Percentiles rank a stretch among this genome's conserved stretches.
These are phyloP conservation scores for Orbilia quercus DNA, from an alignment of 2,329 filamentous ascomycete genomes.

Conservation along the genomic window DNA sequence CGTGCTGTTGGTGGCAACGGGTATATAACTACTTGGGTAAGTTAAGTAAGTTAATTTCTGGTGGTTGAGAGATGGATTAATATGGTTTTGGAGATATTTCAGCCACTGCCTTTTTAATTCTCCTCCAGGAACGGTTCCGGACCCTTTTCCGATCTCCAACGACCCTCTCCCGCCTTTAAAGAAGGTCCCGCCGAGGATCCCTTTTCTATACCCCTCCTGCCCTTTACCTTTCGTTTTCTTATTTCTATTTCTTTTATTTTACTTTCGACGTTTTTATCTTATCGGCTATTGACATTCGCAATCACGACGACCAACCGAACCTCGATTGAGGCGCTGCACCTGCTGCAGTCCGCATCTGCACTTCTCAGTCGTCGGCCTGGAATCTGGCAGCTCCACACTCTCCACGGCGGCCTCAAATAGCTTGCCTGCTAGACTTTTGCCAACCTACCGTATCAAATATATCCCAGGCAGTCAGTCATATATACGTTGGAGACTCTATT, in stretches of 20 bases:
- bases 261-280: neutral
- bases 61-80: constrained; percentile 15
- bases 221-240: constrained; percentile 2
- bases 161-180: constrained; percentile 8
- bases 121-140: constrained; percentile 5
- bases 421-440: neutral
- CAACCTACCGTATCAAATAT: neutral
- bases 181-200: constrained; percentile 4
- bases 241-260: constrained; percentile 14
- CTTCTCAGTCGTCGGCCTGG: neutral
- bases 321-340: neutral
- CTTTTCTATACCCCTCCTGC: constrained; percentile 8
- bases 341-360: constrained; percentile 29
- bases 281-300: constrained; percentile 15
- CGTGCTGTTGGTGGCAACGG: constrained; percentile 21
- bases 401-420: constrained; percentile 4
- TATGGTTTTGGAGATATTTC: constrained; percentile 49
- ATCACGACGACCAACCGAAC: constrained; percentile 6
- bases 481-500: no score
- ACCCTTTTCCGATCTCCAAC: neutral
- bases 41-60: constrained; percentile 3
- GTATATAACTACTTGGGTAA: no score
- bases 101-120: constrained; percentile 52
- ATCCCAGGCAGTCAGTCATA: neutral
- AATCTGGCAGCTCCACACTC: constrained; percentile 34